Base-by-base conservation (phyloP, 176 grass and related monocot species). In the Eragrostis curvula region DNA sequence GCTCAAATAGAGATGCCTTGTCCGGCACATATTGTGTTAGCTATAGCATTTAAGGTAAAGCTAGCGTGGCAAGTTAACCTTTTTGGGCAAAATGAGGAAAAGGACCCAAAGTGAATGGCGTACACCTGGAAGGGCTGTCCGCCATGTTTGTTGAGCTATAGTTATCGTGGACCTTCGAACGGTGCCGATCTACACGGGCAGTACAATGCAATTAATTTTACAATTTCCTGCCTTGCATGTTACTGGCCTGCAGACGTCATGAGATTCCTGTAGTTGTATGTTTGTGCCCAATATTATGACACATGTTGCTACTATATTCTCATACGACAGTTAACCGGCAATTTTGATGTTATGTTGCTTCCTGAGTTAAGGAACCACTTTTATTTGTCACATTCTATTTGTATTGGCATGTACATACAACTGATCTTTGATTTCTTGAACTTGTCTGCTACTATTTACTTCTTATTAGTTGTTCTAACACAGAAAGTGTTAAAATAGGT, bases 401-500 rank as follows among this genome's bases (percentile, higher is more conserved):
- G 23, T 55, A 6, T 44, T 21, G 20, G 4, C 21, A 24, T 30
- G 18, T 77, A 20, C 36, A 5, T 42, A 2, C 11, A 10, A 27
- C 14, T 78, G 11, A 56, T 49, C 15, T 75, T 74, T 43, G 21
- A 21, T 66, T 74, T 44, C 9, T 16, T 24, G 58, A 44, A 44
- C 36, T 81, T 41, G 3, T 84, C 68, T 43, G 29, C 36, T 29
- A 12, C 69, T 20, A 27, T 73, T 66, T 52, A 57, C 24, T 52
- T 55, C 12, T 16, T 68, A 49, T 75, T 68, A 25, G 24, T 20
- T 81, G 9, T 74, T 73, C 69, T 81, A 49, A 81, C 32, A 40
- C 46, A 6, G 3, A 66, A 82, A 63, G 78, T 89, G 53, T 78
- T 85, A 67, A 70, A 77, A 62, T 89, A 97, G 95, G 95, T 94